phyloP scores from a whole-genome alignment of 495 filamentous ascomycete genomes.

The Achaetomiella virescens region DNA sequence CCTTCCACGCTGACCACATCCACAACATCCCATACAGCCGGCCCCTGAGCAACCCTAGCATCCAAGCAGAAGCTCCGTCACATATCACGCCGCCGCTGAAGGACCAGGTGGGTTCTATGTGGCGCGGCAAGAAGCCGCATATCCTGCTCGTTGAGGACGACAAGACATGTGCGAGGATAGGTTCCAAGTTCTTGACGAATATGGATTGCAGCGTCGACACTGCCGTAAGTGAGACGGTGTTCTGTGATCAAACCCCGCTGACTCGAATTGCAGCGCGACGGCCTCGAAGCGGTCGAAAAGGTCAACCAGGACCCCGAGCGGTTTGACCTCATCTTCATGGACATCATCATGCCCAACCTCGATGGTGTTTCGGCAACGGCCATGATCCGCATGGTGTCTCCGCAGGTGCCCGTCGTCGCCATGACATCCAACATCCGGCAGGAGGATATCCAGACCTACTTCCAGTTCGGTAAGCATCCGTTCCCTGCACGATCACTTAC shows the following conservation, averaged over 20 bases:
- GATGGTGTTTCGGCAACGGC: constrained; percentile 94
- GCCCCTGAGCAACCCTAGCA: constrained; percentile 34
- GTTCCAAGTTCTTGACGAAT: constrained; percentile 84
- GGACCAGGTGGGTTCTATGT: constrained; percentile 40
- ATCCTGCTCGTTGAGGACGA: constrained; percentile 96
- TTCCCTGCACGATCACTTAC: neutral
- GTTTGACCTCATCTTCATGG: constrained; percentile 95
- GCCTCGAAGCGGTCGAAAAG: constrained; percentile 88
- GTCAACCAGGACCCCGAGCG: constrained; percentile 66
- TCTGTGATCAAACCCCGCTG: neutral
- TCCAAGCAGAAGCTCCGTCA: constrained; percentile 22
- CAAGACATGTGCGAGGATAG: constrained; percentile 86
- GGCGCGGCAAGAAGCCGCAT: constrained; percentile 71
- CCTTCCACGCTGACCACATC: constrained; percentile 89
- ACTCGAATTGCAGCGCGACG: constrained; percentile 47
- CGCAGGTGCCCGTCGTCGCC: constrained; percentile 81
- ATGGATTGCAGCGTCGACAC: constrained; percentile 86
- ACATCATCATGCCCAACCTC: constrained; percentile 96
- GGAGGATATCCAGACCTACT: constrained; percentile 96
- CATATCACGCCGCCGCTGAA: constrained; percentile 26
- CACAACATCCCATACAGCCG: constrained; percentile 82
- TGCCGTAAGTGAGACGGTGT: constrained; percentile 58
- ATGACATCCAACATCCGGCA: constrained; percentile 98
- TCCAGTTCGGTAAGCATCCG: constrained; percentile 85
- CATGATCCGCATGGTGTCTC: constrained; percentile 83